Evolutionary conservation across 2,329 filamentous ascomycete species (phyloP).

Genomic region (Sporothrix dimorphospora): DNA sequence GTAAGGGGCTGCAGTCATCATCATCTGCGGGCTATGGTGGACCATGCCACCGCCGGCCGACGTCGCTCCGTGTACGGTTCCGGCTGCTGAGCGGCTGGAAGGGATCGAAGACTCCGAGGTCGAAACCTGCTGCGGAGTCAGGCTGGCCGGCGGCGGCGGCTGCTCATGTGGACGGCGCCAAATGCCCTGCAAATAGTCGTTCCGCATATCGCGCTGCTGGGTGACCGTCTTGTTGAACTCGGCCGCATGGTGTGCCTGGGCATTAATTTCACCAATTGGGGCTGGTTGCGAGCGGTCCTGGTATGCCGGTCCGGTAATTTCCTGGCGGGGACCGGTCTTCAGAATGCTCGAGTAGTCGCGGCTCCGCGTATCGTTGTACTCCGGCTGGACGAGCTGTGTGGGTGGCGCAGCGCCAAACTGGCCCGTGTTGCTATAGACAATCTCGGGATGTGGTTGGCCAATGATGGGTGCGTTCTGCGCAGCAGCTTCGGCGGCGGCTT

Average conservation of each 20-base stretch:
- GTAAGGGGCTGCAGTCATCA: constrained; percentile 69
- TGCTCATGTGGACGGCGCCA: constrained; percentile 86
- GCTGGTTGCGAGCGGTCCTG: constrained; percentile 82
- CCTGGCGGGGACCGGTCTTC: constrained; percentile 80
- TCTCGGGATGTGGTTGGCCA: constrained; percentile 75
- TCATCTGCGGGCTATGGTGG: constrained; percentile 67
- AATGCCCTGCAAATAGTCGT: constrained; percentile 76
- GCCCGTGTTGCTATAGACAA: constrained; percentile 79
- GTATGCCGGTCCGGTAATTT: constrained; percentile 84
- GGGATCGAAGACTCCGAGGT: constrained; percentile 50
- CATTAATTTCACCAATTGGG: constrained; percentile 75
- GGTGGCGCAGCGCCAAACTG: constrained; percentile 69
- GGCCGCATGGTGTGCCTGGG: constrained; percentile 83
- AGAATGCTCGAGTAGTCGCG: constrained; percentile 81
- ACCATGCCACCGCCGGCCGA: constrained; percentile 48
- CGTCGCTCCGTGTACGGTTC: constrained; percentile 63
- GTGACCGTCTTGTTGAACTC: constrained; percentile 88
- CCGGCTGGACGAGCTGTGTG: constrained; percentile 67
- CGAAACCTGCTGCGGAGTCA: constrained; percentile 54
- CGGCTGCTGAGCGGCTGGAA: constrained; percentile 51
- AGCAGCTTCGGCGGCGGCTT: constrained; percentile 75
- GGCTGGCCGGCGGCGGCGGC: constrained; percentile 53
- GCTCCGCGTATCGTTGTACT: constrained; percentile 74
- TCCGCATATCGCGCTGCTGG: constrained; percentile 76
- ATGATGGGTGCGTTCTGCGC: constrained; percentile 62